phyloP scores from a whole-genome alignment of 202 grass and related monocot genomes.

The Digitaria exilis region DNA sequence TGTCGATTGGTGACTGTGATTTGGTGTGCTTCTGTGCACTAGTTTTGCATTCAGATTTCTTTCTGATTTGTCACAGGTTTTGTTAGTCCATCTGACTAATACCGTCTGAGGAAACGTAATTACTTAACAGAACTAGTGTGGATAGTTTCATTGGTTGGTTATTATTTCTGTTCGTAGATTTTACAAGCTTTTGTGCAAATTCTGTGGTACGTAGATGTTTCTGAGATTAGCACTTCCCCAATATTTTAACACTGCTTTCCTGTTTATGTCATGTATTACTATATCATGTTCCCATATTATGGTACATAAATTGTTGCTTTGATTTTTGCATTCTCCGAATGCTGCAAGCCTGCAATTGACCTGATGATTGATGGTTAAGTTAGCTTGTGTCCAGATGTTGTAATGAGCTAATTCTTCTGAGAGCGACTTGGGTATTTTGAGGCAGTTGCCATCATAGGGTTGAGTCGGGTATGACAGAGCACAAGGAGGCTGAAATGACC shows the following conservation, averaged over 20 bases:
- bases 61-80: background rate
- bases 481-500: slow-evolving; percentile 66
- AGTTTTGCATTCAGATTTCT: background rate
- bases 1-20: slow-evolving; percentile 20
- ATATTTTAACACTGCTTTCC: background rate
- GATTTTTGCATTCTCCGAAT: background rate
- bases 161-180: background rate
- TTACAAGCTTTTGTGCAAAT: background rate
- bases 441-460: slow-evolving; percentile 26
- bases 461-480: slow-evolving; percentile 77
- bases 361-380: background rate
- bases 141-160: background rate
- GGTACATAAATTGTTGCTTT: background rate
- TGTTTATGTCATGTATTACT: background rate
- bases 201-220: background rate
- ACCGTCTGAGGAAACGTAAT: background rate
- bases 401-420: background rate
- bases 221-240: background rate
- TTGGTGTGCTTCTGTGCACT: background rate
- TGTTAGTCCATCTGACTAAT: background rate
- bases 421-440: background rate
- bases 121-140: background rate
- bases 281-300: background rate
- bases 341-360: background rate
- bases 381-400: background rate